Percentiles rank a stretch among this genome's conserved stretches.
Evolutionary conservation across 768 basidiomycete species (phyloP).

Genomic region (Russula emetica): DNA sequence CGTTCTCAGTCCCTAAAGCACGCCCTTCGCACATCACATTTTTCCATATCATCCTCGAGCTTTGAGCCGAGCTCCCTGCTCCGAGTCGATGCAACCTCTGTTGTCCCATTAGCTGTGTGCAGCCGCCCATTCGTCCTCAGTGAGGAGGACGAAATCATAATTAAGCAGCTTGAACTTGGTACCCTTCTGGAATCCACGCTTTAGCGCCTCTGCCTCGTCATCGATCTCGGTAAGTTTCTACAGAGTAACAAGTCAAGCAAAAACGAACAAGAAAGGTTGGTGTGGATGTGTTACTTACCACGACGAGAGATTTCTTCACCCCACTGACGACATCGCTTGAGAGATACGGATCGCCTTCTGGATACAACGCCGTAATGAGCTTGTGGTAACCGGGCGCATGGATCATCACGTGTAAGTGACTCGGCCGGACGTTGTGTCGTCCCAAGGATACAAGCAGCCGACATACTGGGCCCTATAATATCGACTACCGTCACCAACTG

Average conservation of each 20-base stretch:
- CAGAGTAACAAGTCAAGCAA: neutral
- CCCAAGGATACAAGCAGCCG: conserved; percentile 51
- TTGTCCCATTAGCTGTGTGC: conserved; percentile 29
- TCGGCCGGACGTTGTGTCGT: conserved; percentile 75
- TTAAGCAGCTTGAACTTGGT: conserved; percentile 47
- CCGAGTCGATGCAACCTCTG: neutral
- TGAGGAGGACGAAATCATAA: conserved; percentile 45
- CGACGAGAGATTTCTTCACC: conserved; percentile 71
- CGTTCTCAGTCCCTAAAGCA: too few species aligned
- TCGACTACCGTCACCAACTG: neutral
- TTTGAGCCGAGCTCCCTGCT: neutral
- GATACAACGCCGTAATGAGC: conserved; percentile 70
- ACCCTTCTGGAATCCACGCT: conserved; percentile 49
- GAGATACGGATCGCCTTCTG: conserved; percentile 62
- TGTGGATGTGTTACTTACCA: conserved; percentile 44
- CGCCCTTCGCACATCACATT: too few species aligned
- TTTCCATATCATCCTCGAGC: too few species aligned
- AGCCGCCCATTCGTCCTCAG: conserved; percentile 39
- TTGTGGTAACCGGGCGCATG: conserved; percentile 68
- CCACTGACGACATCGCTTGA: conserved; percentile 76
- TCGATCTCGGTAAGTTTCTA: neutral
- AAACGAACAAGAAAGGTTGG: neutral
- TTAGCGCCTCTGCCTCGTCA: conserved; percentile 50
- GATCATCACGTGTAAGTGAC: conserved; percentile 73
- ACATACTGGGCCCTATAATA: conserved; percentile 62